Evolutionary conservation across 768 basidiomycete species (phyloP).

Genomic region (Boletus reticuloceps): DNA sequence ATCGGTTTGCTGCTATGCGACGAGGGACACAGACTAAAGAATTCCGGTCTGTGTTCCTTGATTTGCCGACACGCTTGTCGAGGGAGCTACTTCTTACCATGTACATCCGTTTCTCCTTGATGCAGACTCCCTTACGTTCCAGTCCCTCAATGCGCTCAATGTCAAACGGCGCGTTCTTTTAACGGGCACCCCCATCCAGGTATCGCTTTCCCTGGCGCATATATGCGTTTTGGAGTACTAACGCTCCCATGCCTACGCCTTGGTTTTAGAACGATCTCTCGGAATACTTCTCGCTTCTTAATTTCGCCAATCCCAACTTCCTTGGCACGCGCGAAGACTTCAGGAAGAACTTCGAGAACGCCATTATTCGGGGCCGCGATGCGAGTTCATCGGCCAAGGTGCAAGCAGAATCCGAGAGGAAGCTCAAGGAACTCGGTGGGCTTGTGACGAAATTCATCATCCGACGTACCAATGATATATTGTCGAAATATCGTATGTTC

Average conservation of each 20-base stretch:
- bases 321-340: constrained; percentile 88
- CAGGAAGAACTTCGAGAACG: constrained; percentile 92
- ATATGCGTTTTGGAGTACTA: neutral
- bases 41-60: constrained; percentile 63
- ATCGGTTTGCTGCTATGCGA: constrained; percentile 95
- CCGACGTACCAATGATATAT: constrained; percentile 86
- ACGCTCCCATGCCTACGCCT: neutral
- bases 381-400: constrained; percentile 76
- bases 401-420: constrained; percentile 82
- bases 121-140: constrained; percentile 83
- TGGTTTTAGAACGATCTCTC: constrained; percentile 80
- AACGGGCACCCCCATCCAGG: constrained; percentile 92
- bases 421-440: constrained; percentile 85
- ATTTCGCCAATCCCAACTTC: constrained; percentile 90
- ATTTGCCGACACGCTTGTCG: neutral
- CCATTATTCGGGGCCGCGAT: constrained; percentile 88
- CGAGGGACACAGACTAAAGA: constrained; percentile 96
- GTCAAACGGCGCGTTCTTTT: constrained; percentile 91
- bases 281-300: constrained; percentile 91
- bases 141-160: constrained; percentile 76
- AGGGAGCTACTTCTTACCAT: constrained; percentile 1
- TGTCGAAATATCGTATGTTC: constrained; percentile 88
- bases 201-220: constrained; percentile 21
- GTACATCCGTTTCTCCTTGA: neutral
- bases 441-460: constrained; percentile 95